Conservation (phyloP, 1,284 basidiomycete genomes). For the Moesziomyces parantarcticus region DNA sequence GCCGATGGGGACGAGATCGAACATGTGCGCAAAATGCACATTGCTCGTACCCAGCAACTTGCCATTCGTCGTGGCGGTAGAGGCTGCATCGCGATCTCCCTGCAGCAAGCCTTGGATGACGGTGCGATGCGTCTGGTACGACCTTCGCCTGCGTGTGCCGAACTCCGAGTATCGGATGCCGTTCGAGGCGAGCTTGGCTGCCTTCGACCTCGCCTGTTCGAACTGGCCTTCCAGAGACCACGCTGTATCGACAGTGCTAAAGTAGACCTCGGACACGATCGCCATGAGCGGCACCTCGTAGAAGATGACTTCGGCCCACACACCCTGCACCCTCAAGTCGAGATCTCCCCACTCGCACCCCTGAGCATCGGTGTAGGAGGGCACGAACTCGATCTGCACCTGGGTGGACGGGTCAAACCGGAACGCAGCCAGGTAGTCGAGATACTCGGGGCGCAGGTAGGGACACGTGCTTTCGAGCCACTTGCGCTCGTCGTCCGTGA, state of each 20-base stretch:
- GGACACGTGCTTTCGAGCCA: constrained; percentile 81
- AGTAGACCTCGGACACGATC: constrained; percentile 82
- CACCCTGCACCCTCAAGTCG: constrained; percentile 79
- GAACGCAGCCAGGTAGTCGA: constrained; percentile 79
- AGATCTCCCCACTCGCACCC: constrained; percentile 73
- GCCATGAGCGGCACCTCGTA: constrained; percentile 98
- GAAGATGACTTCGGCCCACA: constrained; percentile 89
- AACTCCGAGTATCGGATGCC: constrained; percentile 89
- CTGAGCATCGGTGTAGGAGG: constrained; percentile 66
- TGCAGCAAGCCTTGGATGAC: constrained; percentile 79
- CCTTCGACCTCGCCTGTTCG: constrained; percentile 80
- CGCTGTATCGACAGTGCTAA: constrained; percentile 76
- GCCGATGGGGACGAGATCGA: constrained; percentile 56
- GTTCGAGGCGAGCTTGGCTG: constrained; percentile 74
- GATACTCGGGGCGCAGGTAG: constrained; percentile 79
- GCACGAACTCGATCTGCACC: constrained; percentile 77
- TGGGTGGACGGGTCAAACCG: constrained; percentile 82
- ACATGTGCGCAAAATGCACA: constrained; percentile 60
- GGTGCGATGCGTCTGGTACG: constrained; percentile 81
- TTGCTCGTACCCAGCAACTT: constrained; percentile 73
- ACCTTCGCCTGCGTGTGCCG: constrained; percentile 87
- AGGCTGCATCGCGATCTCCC: constrained; percentile 69
- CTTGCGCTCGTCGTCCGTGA: constrained; percentile 76
- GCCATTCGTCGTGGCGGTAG: constrained; percentile 68
- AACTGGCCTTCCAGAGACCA: constrained; percentile 84